Evolutionary conservation across 78 protist species (phyloP), one percentile per base, ranked within the genome.

Genomic region (Reticulomyxa filosa): DNA sequence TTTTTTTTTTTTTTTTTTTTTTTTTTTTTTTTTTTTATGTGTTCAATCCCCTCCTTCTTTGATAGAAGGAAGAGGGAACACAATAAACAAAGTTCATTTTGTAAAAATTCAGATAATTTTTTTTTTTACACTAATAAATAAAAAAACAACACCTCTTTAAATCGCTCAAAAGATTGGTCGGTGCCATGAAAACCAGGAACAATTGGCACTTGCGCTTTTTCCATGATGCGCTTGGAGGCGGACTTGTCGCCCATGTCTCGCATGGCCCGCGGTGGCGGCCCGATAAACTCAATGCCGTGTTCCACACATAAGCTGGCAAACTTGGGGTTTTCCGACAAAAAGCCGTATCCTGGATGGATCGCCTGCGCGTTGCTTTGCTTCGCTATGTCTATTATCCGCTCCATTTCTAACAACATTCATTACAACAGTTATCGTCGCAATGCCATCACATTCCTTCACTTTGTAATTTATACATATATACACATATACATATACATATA

Each of bases 321-420:
- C 59, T 55, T 29, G 32, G 8, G 39, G 10, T 55, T 55, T 11
- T 55, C 59, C 39, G 59, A 55, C 39, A 55, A 33, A 10, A 55
- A 55, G 26, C 59, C 59, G 59, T 55, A 55, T 11, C 59, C 59
- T n/a, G n/a, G n/a, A n/a, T n/a, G n/a, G n/a, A n/a, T n/a, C n/a
- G n/a, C n/a, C n/a, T n/a, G n/a, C n/a, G n/a, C n/a, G n/a, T n/a
- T n/a, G n/a, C n/a, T n/a, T n/a, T n/a, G n/a, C n/a, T n/a, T n/a
- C n/a, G n/a, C n/a, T n/a, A n/a, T n/a, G n/a, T n/a, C n/a, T n/a
- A n/a, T n/a, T n/a, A n/a, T n/a, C n/a, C n/a, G n/a, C n/a, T n/a
- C n/a, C n/a, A n/a, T n/a, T n/a, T n/a, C n/a, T n/a, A n/a, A n/a
- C 13, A 42, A 42, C 50, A 42, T 17, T 42, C 25, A 17, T 42